Base-by-base conservation (phyloP, 2,329 filamentous ascomycete species). In the Aspergillus felis region DNA sequence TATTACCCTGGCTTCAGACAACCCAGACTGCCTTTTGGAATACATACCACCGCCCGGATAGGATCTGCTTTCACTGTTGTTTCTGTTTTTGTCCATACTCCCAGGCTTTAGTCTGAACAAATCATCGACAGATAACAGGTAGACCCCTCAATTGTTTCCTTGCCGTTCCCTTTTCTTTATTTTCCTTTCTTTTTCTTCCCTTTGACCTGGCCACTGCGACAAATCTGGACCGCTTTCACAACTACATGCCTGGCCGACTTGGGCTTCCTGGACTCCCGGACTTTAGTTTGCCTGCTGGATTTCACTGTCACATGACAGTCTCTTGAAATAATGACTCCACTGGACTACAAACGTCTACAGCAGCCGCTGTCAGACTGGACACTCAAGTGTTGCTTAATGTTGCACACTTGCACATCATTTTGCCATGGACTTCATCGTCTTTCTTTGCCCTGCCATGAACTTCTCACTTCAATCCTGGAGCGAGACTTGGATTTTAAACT, bases 351-450 rank as follows among this genome's bases (percentile, higher is more conserved):
- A 60, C 61, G 56, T 65, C 64, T 61, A 58, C 63, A 67, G 68
- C 71, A 62, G 51, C 71, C 70, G 71, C 72, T 70, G 68, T 63
- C 62, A 63, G 61, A 68, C 59, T 68, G 66, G 68, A 68, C 69
- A 71, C 68, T 68, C 59, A 67, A 74, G 69, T 74, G 73, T 62
- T 73, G 70, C 68, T 72, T 76, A 70, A 75, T 75, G 71, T 65
- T 71, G 69, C 72, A 73, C 68, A 66, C 70, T 71, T 58, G 48
- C 49, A 50, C 55, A 28, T 61, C 57, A 49, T 51, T 57, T 54
- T 54, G 12, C 57, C 51, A 55, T 57, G 60, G 61, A 59, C 29
- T 28, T 50, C 44, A 50, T 58, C 22, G 32, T 38, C 60, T 29
- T 55, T 53, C 54, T 51, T 42, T 53, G 54, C 56, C 41, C 57